phyloP scores from a whole-genome alignment of 768 basidiomycete species.

The Favolaschia claudopus region DNA sequence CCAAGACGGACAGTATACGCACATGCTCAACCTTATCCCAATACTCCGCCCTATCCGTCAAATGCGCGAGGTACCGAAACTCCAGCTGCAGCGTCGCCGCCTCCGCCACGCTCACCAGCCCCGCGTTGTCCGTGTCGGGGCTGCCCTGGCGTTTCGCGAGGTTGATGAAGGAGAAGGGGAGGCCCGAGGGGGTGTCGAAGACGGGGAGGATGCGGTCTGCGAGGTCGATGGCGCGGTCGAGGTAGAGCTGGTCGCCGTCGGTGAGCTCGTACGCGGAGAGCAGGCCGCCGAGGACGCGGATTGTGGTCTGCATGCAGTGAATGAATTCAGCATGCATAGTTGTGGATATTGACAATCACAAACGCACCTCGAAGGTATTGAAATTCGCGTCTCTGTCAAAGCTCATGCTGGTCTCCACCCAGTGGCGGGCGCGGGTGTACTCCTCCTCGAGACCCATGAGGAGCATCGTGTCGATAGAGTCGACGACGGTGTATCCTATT shows the following conservation, averaged over 20 bases:
- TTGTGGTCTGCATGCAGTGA: conserved; percentile 74
- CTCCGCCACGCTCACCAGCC: conserved; percentile 82
- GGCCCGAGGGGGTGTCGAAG: conserved; percentile 82
- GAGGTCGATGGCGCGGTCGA: conserved; percentile 80
- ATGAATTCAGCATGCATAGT: not conserved
- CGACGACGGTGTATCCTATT: conserved; percentile 89
- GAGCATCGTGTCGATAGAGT: conserved; percentile 87
- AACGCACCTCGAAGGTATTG: conserved; percentile 88
- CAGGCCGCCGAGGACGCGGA: conserved; percentile 90
- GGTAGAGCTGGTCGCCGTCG: conserved; percentile 66
- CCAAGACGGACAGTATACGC: conserved; percentile 1
- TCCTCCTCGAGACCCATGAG: conserved; percentile 86
- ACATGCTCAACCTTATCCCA: conserved; percentile 85
- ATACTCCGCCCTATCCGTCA: conserved; percentile 80
- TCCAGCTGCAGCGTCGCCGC: conserved; percentile 89
- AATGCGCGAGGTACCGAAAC: conserved; percentile 80
- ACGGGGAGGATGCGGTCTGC: conserved; percentile 82
- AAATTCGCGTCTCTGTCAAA: conserved; percentile 82
- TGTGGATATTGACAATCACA: not conserved
- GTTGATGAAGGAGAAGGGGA: conserved; percentile 83
- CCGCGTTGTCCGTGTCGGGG: conserved; percentile 63
- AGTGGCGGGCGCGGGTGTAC: conserved; percentile 76
- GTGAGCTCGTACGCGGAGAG: conserved; percentile 82
- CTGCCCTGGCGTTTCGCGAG: conserved; percentile 67
- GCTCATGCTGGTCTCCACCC: conserved; percentile 72